Evolutionary conservation across 257 asterid genomes (phyloP).

Genomic region (Lithospermum erythrorhizon): DNA sequence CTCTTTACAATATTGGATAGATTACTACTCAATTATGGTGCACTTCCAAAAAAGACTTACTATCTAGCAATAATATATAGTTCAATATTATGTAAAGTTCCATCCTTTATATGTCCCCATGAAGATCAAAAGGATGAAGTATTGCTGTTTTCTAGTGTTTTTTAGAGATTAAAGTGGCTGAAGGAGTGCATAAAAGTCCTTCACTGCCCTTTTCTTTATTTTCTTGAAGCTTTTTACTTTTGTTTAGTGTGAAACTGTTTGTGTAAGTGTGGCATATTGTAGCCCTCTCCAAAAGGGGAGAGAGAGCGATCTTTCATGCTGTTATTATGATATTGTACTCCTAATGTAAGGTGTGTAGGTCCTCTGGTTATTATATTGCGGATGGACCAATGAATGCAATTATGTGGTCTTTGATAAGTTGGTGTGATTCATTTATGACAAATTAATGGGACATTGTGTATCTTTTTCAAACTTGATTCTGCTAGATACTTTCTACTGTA

Average conservation of each 20-base stretch:
- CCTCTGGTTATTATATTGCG: not conserved
- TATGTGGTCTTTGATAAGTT: not conserved
- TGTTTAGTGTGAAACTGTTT: conserved; percentile 6
- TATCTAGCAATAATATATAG: not conserved
- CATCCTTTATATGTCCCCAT: not conserved
- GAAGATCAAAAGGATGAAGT: not conserved
- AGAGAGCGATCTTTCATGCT: conserved; percentile 52
- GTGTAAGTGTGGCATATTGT: conserved; percentile 11
- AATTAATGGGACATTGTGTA: not conserved
- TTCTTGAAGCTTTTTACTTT: conserved; percentile 7
- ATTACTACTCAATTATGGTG: not conserved
- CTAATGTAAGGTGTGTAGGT: not conserved
- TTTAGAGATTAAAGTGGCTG: conserved; percentile 20
- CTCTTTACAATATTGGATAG: no score
- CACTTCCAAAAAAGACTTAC: not conserved
- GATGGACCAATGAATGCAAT: not conserved
- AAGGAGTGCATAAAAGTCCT: conserved; percentile 9
- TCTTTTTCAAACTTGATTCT: not conserved
- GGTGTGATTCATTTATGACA: not conserved
- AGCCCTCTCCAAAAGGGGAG: conserved; percentile 94
- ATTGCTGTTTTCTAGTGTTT: not conserved
- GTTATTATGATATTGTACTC: not conserved
- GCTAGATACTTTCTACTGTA: not conserved
- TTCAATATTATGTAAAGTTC: not conserved
- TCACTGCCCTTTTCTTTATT: conserved; percentile 22